Conservation (phyloP, 345 rosid genomes). For the Aquilaria malaccensis region DNA sequence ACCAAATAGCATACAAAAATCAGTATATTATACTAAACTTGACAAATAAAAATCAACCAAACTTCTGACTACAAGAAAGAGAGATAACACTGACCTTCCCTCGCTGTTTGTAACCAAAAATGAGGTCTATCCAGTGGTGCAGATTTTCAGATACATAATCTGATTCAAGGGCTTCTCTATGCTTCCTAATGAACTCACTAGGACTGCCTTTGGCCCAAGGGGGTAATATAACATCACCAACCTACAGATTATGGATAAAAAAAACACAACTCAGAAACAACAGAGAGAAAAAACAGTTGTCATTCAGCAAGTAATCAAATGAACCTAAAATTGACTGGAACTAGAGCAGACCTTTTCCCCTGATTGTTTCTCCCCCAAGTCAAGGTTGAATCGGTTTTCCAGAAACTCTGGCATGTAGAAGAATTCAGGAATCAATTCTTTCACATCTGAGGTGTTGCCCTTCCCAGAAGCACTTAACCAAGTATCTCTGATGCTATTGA, state of each 20-base stretch:
- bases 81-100: constrained; percentile 55
- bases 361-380: constrained; percentile 89
- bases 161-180: constrained; percentile 86
- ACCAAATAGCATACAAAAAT: neutral
- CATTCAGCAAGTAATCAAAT: too few relatives aligned
- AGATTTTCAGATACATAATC: constrained; percentile 87
- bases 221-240: constrained; percentile 76
- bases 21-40: neutral
- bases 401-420: constrained; percentile 89
- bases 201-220: constrained; percentile 92
- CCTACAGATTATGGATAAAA: constrained; percentile 31
- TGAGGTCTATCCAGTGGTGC: constrained; percentile 95
- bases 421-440: constrained; percentile 92
- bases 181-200: constrained; percentile 81
- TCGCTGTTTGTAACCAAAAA: constrained; percentile 86
- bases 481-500: constrained; percentile 75
- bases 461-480: constrained; percentile 96
- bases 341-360: constrained; percentile 75
- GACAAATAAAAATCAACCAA: neutral
- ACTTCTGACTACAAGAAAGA: neutral
- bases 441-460: constrained; percentile 90
- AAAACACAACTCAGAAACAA: too few relatives aligned
- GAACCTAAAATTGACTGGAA: neutral
- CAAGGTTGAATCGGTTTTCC: constrained; percentile 68
- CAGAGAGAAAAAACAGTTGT: too few relatives aligned